These are phyloP conservation scores for Tremella mesenterica DNA, from an alignment of 768 basidiomycete genomes.

Conservation along the genomic window DNA sequence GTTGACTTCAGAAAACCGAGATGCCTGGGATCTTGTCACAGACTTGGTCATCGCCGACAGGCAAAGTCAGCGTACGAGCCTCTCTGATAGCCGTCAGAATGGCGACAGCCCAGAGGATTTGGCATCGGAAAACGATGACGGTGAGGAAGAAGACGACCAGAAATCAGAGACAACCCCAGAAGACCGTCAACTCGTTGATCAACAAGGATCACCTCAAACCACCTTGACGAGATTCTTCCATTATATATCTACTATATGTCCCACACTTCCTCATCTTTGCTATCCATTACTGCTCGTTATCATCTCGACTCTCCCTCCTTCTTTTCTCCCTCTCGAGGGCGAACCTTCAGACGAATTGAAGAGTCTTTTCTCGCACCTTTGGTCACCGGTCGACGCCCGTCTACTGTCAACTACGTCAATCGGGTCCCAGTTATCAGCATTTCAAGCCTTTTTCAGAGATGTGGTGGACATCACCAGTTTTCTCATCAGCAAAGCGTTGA, in stretches of 20 bases:
- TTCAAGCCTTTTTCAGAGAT: conserved; percentile 57
- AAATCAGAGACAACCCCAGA: conserved; percentile 1
- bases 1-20: conserved; percentile 52
- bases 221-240: conserved; percentile 66
- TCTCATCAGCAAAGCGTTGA: conserved; percentile 44
- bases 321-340: conserved; percentile 32
- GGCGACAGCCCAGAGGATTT: conserved; percentile 1
- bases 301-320: conserved; percentile 64
- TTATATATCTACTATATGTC: conserved; percentile 70
- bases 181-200: background rate
- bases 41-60: conserved; percentile 34
- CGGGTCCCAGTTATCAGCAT: conserved; percentile 50
- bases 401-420: conserved; percentile 55
- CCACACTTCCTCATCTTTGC: conserved; percentile 65
- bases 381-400: conserved; percentile 67
- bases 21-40: conserved; percentile 54
- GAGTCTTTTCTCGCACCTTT: conserved; percentile 65
- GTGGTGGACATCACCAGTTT: conserved; percentile 64
- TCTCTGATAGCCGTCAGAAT: conserved; percentile 7
- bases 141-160: conserved; percentile 40
- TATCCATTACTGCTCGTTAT: conserved; percentile 76
- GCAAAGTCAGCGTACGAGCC: no score
- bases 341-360: conserved; percentile 43
- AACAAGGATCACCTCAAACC: conserved; percentile 18
- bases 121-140: conserved; percentile 42